Evolutionary conservation across 2,329 filamentous ascomycete species (phyloP).

Genomic region (Alternaria ethzedia): DNA sequence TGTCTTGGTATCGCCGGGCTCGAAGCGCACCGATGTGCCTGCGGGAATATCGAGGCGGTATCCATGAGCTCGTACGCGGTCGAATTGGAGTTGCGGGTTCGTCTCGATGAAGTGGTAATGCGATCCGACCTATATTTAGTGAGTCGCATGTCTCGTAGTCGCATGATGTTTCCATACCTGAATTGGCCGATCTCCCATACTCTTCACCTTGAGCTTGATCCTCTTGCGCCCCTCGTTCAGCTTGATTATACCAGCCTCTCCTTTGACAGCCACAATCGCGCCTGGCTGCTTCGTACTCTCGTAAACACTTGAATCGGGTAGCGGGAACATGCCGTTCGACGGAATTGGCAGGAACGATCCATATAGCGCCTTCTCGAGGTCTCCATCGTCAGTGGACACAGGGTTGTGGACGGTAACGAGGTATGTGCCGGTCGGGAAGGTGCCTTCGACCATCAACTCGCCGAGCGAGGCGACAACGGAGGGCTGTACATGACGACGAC

Average conservation of each 20-base stretch:
- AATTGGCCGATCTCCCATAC: conserved; percentile 85
- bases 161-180: conserved; percentile 64
- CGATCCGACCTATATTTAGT: conserved; percentile 68
- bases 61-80: conserved; percentile 81
- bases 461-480: conserved; percentile 78
- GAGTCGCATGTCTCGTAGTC: background rate
- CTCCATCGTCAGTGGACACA: conserved; percentile 82
- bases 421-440: conserved; percentile 88
- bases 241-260: conserved; percentile 66
- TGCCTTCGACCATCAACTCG: conserved; percentile 93
- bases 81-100: conserved; percentile 90
- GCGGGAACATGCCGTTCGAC: conserved; percentile 69
- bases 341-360: conserved; percentile 89
- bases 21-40: conserved; percentile 90
- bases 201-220: conserved; percentile 78
- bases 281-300: conserved; percentile 74
- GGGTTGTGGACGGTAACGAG: conserved; percentile 94
- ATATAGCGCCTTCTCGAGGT: conserved; percentile 86
- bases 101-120: conserved; percentile 97
- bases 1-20: conserved; percentile 90
- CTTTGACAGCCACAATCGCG: conserved; percentile 75
- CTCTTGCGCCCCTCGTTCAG: conserved; percentile 78
- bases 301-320: conserved; percentile 70
- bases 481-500: conserved; percentile 87
- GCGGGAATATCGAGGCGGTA: conserved; percentile 88